Evolutionary conservation across 805 yeast genomes (phyloP).

Genomic region (Diddensiella caesifluorescens): DNA sequence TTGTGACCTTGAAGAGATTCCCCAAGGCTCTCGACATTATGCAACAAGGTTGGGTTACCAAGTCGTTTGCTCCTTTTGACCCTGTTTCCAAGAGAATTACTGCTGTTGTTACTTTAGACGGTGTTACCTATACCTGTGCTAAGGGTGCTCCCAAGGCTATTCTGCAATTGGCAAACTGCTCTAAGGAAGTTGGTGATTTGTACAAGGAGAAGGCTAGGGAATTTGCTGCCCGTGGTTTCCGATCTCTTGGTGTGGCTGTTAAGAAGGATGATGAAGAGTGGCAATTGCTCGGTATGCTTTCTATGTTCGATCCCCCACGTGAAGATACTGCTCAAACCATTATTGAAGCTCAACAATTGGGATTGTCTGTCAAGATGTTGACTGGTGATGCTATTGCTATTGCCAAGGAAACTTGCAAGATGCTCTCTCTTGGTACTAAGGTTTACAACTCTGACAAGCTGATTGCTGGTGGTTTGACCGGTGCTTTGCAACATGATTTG

Average conservation of each 20-base stretch:
- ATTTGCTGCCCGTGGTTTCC: constrained; percentile 97
- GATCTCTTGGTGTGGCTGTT: constrained; percentile 98
- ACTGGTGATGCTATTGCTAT: constrained; percentile 99
- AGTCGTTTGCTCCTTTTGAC: constrained; percentile 93
- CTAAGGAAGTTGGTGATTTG: constrained; percentile 90
- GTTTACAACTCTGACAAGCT: constrained; percentile 95
- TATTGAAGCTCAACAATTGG: constrained; percentile 83
- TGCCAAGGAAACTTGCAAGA: constrained; percentile 98
- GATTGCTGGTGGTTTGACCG: constrained; percentile 94
- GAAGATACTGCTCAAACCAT: constrained; percentile 96
- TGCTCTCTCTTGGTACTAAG: constrained; percentile 93
- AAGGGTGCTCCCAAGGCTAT: constrained; percentile 99
- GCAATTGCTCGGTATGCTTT: constrained; percentile 97
- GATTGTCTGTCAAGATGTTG: constrained; percentile 94
- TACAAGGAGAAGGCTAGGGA: constrained; percentile 96
- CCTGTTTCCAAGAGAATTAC: constrained; percentile 97
- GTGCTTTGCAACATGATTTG: constrained; percentile 94
- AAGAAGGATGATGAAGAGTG: constrained; percentile 99
- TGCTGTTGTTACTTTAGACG: constrained; percentile 90
- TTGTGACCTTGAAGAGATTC: constrained; percentile 79
- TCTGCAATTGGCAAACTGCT: constrained; percentile 43
- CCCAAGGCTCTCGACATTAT: constrained; percentile 66
- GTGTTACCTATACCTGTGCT: constrained; percentile 93
- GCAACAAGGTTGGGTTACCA: constrained; percentile 38
- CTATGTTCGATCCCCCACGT: constrained; percentile 99